Base-by-base conservation (phyloP, 164 flowering plant genomes). In the Umbellularia californica region DNA sequence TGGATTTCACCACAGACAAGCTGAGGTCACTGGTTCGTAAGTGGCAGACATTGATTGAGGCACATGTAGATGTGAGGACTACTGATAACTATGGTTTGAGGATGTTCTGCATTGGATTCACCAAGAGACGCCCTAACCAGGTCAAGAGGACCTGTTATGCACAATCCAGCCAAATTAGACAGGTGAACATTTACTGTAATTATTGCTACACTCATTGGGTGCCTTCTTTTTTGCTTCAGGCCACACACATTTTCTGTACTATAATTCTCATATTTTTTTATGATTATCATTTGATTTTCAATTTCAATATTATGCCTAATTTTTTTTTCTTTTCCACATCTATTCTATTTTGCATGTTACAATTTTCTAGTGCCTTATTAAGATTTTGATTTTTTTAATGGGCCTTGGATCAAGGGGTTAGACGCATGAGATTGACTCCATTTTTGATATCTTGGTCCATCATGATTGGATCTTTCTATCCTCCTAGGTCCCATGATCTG, bases 11-110 rank as follows among this genome's bases (percentile, higher is more conserved):
- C 1, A 83, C 85, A 5, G 85, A 83, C 80, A 83, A 83, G 72
- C 71, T 83, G 65, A 78, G 86, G 51, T 82, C 84, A 17, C 74
- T 84, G 71, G 86, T 84, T 17, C 80, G 83, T 4, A 84, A 84
- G 79, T 84, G 86, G 86, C 84, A 82, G 65, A 82, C 84, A n/a
- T 77, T 84, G 76, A 82, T 84, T 60, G 85, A 82, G 75, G 83
- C 85, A 13, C 82, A 83, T 70, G 85, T 83, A 1, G 85, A 83
- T 80, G 85, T 80, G 47, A 83, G 80, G 76, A 83, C 85, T 0
- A 83, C 83, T 2, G 85, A 83, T 68, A 83, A 78, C 76, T 83
- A 76, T 68, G 66, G 62, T 5, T 20, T 83, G 47, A 63, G 85
- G 64, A 28, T 83, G 81, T 83, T 83, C 72, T 83, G 85, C 65